phyloP scores from a whole-genome alignment of 257 asterid species.

The Plectranthus barbatus region DNA sequence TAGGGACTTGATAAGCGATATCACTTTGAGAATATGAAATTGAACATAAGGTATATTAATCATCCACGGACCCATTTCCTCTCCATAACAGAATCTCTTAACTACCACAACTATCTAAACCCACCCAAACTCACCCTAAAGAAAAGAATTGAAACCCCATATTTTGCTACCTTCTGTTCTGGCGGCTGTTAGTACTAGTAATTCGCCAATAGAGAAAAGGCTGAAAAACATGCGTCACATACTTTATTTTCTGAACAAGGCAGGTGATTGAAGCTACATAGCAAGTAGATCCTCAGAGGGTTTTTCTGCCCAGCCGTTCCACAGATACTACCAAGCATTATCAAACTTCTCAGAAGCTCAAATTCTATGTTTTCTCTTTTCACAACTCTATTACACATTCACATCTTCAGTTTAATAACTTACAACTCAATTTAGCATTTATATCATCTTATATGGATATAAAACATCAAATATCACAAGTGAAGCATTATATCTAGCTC shows the following conservation, averaged over 20 bases:
- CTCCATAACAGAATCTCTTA: background rate
- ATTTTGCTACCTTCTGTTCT: background rate
- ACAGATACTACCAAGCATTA: background rate
- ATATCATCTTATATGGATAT: background rate
- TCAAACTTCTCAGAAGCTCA: background rate
- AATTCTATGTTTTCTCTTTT: background rate
- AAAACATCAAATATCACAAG: background rate
- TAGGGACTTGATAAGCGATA: background rate
- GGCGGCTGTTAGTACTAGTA: background rate
- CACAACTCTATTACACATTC: background rate
- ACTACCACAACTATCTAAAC: background rate
- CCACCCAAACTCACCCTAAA: background rate
- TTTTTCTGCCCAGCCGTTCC: background rate
- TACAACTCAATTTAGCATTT: slow-evolving; percentile 1
- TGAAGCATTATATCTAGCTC: background rate
- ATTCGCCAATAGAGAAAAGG: background rate
- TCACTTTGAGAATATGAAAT: background rate
- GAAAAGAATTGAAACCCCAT: background rate
- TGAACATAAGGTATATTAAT: background rate
- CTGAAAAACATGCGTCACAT: background rate
- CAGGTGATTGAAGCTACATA: background rate
- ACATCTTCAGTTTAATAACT: background rate
- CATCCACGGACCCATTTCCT: background rate
- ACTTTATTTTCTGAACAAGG: background rate
- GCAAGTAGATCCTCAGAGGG: background rate